Percentiles rank a stretch among this genome's conserved stretches.
These are phyloP conservation scores for Quercus phellos DNA, from an alignment of 331 rosid genomes.

Conservation along the genomic window DNA sequence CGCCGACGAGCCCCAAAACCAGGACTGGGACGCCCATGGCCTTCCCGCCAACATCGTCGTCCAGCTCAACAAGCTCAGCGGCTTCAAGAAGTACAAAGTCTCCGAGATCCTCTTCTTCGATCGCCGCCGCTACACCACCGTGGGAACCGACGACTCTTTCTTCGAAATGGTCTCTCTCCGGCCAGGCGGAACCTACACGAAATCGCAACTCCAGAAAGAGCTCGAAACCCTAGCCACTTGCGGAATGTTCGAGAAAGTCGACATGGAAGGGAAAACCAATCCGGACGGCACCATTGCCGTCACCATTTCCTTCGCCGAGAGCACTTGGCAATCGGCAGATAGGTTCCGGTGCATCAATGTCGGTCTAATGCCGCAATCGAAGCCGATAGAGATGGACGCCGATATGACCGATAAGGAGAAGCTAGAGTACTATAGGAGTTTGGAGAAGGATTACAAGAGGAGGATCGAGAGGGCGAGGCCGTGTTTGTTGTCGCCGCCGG, in stretches of 20 bases:
- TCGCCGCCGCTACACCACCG: slow-evolving; percentile 45
- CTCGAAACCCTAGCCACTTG: slow-evolving; percentile 69
- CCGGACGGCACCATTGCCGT: slow-evolving; percentile 67
- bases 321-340: slow-evolving; percentile 87
- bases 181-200: slow-evolving; percentile 76
- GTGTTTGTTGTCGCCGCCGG: slow-evolving; percentile 60
- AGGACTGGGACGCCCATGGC: slow-evolving; percentile 87
- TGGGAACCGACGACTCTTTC: slow-evolving; percentile 81
- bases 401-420: slow-evolving; percentile 97
- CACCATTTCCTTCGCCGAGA: slow-evolving; percentile 68
- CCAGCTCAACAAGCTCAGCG: slow-evolving; percentile 81
- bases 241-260: slow-evolving; percentile 98
- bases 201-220: slow-evolving; percentile 84
- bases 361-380: slow-evolving; percentile 73
- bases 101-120: slow-evolving; percentile 77
- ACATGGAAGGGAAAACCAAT: slow-evolving; percentile 82
- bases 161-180: slow-evolving; percentile 83
- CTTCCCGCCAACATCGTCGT: slow-evolving; percentile 78
- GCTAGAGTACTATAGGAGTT: slow-evolving; percentile 54
- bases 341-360: slow-evolving; percentile 84
- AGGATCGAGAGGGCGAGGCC: slow-evolving; percentile 75
- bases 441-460: slow-evolving; percentile 86
- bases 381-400: slow-evolving; percentile 74
- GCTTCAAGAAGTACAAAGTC: slow-evolving; percentile 82
- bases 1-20: slow-evolving; percentile 64